Percentiles rank a stretch among this genome's conserved stretches.
These are phyloP conservation scores for Immersiella caudata DNA, from an alignment of 495 filamentous ascomycete species.

Conservation along the genomic window DNA sequence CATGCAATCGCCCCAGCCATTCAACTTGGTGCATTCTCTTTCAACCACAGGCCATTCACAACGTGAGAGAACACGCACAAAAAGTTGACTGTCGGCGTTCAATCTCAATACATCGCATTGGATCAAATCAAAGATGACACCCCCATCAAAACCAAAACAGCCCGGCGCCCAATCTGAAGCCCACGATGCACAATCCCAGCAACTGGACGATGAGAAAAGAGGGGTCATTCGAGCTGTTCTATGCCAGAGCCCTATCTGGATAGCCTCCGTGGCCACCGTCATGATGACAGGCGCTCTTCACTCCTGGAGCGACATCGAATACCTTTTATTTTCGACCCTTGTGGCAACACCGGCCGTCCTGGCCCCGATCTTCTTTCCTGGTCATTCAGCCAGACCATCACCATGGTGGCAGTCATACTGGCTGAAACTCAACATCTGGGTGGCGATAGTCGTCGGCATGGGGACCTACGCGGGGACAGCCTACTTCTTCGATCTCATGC, in stretches of 20 bases:
- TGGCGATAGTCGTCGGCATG: constrained; percentile 10
- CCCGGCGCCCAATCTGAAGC: no score
- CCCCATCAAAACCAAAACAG: no score
- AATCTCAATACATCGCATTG: no score
- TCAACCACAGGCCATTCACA: no score
- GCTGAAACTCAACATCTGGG: constrained; percentile 20
- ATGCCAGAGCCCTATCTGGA: constrained; percentile 13
- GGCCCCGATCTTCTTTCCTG: neutral
- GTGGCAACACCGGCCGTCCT: neutral
- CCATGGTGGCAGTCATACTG: constrained; percentile 13
- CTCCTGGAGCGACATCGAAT: constrained; percentile 13
- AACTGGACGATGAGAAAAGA: no score
- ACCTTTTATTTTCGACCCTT: constrained; percentile 6
- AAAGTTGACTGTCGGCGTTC: no score
- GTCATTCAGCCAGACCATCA: neutral
- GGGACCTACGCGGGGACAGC: constrained; percentile 17
- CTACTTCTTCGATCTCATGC: constrained; percentile 23
- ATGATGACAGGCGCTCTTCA: constrained; percentile 15
- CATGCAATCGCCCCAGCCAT: no score
- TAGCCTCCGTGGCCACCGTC: constrained; percentile 8
- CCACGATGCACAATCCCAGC: no score
- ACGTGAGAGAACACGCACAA: no score
- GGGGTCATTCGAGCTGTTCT: neutral
- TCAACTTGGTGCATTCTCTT: no score
- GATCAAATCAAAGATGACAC: no score